A percentile compares a stretch with the other conserved stretches of the same genome.
phyloP scores from a whole-genome alignment of 352 stramenopile genomes.

The Globisporangium sylvaticum region DNA sequence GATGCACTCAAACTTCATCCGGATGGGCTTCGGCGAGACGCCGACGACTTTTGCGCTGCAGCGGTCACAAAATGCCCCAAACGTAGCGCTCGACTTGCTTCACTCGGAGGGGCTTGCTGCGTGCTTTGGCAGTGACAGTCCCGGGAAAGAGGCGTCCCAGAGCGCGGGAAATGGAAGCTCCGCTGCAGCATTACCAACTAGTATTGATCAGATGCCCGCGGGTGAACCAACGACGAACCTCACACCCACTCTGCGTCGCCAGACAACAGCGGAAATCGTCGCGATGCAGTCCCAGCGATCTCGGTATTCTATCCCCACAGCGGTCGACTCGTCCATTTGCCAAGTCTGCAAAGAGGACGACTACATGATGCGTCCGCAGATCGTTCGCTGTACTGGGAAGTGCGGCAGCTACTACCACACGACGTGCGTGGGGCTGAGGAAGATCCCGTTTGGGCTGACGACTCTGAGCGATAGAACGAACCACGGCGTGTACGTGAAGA shows the following conservation, averaged over 20 bases:
- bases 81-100: constrained; percentile 69
- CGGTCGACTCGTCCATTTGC: constrained; percentile 34
- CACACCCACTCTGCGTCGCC: constrained; percentile 26
- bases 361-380: constrained; percentile 77
- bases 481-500: constrained; percentile 74
- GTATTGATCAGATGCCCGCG: constrained; percentile 16
- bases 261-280: constrained; percentile 71
- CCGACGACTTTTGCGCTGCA: constrained; percentile 77
- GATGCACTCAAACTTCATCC: constrained; percentile 82
- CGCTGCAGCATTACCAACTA: neutral
- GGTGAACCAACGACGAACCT: constrained; percentile 16
- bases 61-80: constrained; percentile 70
- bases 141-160: constrained; percentile 9
- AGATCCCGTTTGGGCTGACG: constrained; percentile 81
- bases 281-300: constrained; percentile 64
- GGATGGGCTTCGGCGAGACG: constrained; percentile 72
- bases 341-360: constrained; percentile 70
- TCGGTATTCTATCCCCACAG: constrained; percentile 39
- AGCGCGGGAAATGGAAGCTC: neutral
- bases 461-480: constrained; percentile 81
- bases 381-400: constrained; percentile 49
- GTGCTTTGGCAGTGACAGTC: constrained; percentile 40
- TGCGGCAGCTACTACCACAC: constrained; percentile 70
- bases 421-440: constrained; percentile 66
- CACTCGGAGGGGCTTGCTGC: constrained; percentile 57